Base-by-base conservation (phyloP, 148 eudicot genomes). In the Vaccinium vitisidaea region DNA sequence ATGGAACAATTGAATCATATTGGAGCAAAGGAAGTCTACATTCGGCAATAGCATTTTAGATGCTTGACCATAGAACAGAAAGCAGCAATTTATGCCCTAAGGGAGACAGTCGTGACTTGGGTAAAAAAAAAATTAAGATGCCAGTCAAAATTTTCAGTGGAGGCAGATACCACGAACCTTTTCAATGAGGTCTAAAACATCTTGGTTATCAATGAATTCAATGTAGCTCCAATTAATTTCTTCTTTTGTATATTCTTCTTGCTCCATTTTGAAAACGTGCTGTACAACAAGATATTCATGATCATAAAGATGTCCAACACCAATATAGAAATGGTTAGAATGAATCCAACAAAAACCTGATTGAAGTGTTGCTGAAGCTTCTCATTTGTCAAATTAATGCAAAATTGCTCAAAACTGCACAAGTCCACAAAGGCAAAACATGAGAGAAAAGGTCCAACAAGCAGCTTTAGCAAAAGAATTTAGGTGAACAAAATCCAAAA, bases 231-330 rank as follows among this genome's bases (percentile, higher is more conserved):
- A 97, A 84, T 97, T 84, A 83, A 97, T 97, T 89, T 95, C 91
- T 90, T 97, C 99, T 87, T 95, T 95, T 50, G 94, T 97, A 83
- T 97, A 97, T 89, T 97, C 98, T 84, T 97, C 99, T 92, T 97
- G 99, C 90, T 97, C 99, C 98, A 94, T 95, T 90, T 97, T 97
- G 86, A 97, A 97, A 39, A 97, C 99, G 84, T 97, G 99, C 99
- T 97, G 97, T 83, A 85, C 80, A 80, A 80, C 32, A 85, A 80
- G 71, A 65, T 78, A 52, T 43, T 39, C 30, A 67, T 48, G 80
- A 27, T 82, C 83, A 84, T 23, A 71, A 82, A 80, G 53, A 81
- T 50, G 79, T 53, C 55, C 76, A 43, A 80, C 43, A 74, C 11
- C 23, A 9, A 58, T 78, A 75, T 39, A 32, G 6, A 13, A 59